These are phyloP conservation scores for Pseudopithomyces chartarum DNA, from an alignment of 2,329 filamentous ascomycete species.

Conservation along the genomic window DNA sequence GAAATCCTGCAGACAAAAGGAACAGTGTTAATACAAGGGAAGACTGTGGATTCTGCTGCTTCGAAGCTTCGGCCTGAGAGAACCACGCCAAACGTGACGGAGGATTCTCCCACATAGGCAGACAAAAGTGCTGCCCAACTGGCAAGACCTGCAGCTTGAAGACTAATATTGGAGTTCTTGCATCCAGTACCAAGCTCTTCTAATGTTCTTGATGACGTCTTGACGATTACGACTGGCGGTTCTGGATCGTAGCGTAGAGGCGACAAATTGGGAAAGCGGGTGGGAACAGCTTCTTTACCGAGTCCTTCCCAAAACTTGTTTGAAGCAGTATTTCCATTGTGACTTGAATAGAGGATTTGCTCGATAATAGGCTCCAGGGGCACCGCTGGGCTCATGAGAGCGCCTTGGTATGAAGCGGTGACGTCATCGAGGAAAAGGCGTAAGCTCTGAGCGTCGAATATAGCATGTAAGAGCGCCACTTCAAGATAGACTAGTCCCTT, in stretches of 20 bases:
- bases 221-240: constrained; percentile 44
- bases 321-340: constrained; percentile 31
- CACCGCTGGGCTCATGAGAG: constrained; percentile 23
- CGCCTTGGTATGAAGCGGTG: constrained; percentile 42
- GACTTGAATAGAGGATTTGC: constrained; percentile 50
- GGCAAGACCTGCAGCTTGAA: constrained; percentile 77
- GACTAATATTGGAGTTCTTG: constrained; percentile 64
- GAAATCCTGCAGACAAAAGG: constrained; percentile 68
- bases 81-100: constrained; percentile 78
- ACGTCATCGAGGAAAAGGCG: constrained; percentile 68
- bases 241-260: constrained; percentile 56
- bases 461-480: constrained; percentile 73
- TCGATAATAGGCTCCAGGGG: constrained; percentile 51
- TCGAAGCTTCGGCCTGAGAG: constrained; percentile 74
- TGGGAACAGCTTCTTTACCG: constrained; percentile 60
- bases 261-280: constrained; percentile 77
- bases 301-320: constrained; percentile 68
- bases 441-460: constrained; percentile 84
- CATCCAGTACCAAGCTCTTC: constrained; percentile 61
- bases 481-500: constrained; percentile 41
- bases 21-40: constrained; percentile 83
- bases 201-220: constrained; percentile 48
- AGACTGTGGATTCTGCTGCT: constrained; percentile 63
- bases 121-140: constrained; percentile 78
- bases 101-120: constrained; percentile 75